A percentile compares a stretch with the other conserved stretches of the same genome.
phyloP scores from a whole-genome alignment of 2,329 filamentous ascomycete genomes.

The Cladosporium sp. region DNA sequence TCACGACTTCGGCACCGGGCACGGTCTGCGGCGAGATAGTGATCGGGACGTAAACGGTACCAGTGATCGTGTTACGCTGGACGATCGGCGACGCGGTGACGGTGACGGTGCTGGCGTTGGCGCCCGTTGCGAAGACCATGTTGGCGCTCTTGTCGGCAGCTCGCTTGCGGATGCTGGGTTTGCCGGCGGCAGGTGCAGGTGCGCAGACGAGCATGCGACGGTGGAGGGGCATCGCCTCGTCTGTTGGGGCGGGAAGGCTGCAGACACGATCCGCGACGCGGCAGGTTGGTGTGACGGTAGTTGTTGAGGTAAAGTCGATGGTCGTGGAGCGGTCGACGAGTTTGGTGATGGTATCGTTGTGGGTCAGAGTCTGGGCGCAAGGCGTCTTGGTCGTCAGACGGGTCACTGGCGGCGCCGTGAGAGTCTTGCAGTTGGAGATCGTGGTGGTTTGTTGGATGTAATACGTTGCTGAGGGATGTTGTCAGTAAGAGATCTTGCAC shows the following conservation, averaged over 20 bases:
- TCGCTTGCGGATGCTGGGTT: neutral
- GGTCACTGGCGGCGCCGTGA: neutral
- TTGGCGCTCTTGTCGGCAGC: neutral
- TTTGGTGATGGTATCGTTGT: neutral
- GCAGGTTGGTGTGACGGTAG: slow-evolving; percentile 13
- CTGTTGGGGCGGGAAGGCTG: neutral
- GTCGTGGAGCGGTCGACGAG: neutral
- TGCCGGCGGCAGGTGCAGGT: neutral
- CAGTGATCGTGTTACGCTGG: slow-evolving; percentile 12
- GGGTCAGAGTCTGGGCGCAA: neutral
- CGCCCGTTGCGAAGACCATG: neutral
- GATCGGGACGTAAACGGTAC: slow-evolving; percentile 17
- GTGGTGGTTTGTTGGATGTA: neutral
- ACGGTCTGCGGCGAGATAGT: slow-evolving; percentile 22
- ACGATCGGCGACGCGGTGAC: slow-evolving; percentile 6
- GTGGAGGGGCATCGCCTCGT: neutral
- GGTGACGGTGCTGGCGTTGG: neutral
- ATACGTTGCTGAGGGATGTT: neutral
- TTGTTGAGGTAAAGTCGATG: slow-evolving; percentile 19
- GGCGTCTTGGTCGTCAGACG: neutral
- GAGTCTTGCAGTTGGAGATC: neutral
- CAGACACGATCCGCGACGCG: neutral
- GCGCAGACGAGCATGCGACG: neutral
- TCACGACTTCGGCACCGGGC: slow-evolving; percentile 3
- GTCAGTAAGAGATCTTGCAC: neutral